These are phyloP conservation scores for Boletus subcaerulescens DNA, from an alignment of 768 basidiomycete species.

Conservation along the genomic window DNA sequence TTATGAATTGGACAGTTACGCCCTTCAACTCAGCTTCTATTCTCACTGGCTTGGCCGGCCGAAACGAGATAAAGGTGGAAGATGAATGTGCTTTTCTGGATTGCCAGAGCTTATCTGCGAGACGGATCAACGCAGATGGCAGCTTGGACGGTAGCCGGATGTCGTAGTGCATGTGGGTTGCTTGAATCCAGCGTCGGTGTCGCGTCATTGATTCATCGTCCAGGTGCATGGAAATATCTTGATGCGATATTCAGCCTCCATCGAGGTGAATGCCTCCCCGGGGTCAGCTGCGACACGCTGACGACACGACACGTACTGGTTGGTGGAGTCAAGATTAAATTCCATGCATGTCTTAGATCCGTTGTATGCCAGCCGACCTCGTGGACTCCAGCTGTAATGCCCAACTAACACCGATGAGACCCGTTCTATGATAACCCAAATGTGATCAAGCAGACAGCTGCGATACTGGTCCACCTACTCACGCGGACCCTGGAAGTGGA, in stretches of 20 bases:
- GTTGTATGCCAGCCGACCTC: conserved; percentile 2
- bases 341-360: conserved; percentile 10
- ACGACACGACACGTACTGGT: not conserved
- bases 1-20: conserved; percentile 55
- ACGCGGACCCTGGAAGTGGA: not conserved
- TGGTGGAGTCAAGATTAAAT: conserved; percentile 7
- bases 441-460: not conserved
- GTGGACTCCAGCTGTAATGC: conserved; percentile 1
- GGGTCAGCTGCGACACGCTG: not conserved
- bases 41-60: conserved; percentile 72
- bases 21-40: conserved; percentile 91
- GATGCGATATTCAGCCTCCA: not conserved
- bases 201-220: not conserved
- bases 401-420: conserved; percentile 3
- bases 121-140: conserved; percentile 44
- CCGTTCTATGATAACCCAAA: not conserved
- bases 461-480: not conserved
- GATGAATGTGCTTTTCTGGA: conserved; percentile 90
- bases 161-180: conserved; percentile 22
- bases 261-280: not conserved
- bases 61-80: conserved; percentile 77
- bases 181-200: conserved; percentile 1
- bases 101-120: conserved; percentile 72
- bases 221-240: conserved; percentile 7
- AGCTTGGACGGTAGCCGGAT: conserved; percentile 33